These are phyloP conservation scores for Pyrus bretschneideri DNA, from an alignment of 306 rosid genomes.

Conservation along the genomic window DNA sequence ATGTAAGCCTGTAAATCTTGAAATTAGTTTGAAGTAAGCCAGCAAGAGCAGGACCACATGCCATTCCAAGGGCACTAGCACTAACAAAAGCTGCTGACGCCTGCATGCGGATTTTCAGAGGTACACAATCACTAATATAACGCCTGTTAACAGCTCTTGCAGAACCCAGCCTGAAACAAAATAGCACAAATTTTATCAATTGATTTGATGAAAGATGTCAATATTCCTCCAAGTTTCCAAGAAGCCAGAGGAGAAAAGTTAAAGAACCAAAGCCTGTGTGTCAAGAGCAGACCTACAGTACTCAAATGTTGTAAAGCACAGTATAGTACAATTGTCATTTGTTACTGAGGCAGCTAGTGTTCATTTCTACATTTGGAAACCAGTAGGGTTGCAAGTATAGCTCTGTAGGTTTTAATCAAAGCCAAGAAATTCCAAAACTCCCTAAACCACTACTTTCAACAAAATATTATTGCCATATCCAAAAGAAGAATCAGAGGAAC, in stretches of 20 bases:
- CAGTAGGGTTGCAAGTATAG: neutral
- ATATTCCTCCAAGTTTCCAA: neutral
- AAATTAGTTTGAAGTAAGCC: constrained; percentile 81
- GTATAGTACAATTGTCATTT: neutral
- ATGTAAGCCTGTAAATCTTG: constrained; percentile 72
- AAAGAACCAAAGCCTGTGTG: neutral
- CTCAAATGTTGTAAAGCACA: neutral
- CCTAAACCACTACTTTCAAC: neutral
- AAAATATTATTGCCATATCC: neutral
- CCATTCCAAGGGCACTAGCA: constrained; percentile 99
- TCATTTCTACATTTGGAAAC: neutral
- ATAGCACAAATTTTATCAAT: constrained; percentile 10
- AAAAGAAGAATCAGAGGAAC: constrained; percentile 12
- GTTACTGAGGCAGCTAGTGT: neutral
- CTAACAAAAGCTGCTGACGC: constrained; percentile 99
- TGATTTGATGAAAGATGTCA: neutral
- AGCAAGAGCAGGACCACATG: constrained; percentile 98
- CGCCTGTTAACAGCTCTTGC: constrained; percentile 99
- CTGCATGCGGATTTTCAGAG: constrained; percentile 78
- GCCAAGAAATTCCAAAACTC: neutral
- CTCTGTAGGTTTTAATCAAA: neutral
- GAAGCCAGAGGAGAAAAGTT: neutral
- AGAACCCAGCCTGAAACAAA: constrained; percentile 74
- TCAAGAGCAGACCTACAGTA: neutral
- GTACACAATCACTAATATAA: constrained; percentile 95